phyloP scores from a whole-genome alignment of 345 rosid species.

The Physaria fendleri region DNA sequence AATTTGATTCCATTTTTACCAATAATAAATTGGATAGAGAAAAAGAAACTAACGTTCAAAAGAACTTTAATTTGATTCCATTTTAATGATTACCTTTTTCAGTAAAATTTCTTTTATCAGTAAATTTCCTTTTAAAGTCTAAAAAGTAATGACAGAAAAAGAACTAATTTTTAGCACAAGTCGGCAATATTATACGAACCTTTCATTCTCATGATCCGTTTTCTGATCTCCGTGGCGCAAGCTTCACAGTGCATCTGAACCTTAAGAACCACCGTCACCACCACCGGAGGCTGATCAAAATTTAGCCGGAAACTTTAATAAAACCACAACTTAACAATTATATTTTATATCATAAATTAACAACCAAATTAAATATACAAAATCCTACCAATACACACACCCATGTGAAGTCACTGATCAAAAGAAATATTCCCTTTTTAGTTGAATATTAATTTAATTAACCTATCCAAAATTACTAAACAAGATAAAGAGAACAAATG shows the following conservation, averaged over 20 bases:
- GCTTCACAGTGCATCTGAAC: slow-evolving; percentile 97
- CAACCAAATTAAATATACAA: neutral
- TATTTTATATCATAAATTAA: neutral
- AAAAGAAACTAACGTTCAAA: neutral
- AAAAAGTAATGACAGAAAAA: neutral
- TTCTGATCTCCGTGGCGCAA: slow-evolving; percentile 79
- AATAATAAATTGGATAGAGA: neutral
- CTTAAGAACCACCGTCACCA: slow-evolving; percentile 55
- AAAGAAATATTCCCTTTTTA: slow-evolving; percentile 19
- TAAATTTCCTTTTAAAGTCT: neutral
- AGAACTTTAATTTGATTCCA: neutral
- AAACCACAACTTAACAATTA: neutral
- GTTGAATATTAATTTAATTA: neutral
- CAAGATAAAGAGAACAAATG: neutral
- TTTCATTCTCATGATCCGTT: slow-evolving; percentile 83
- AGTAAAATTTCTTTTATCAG: neutral
- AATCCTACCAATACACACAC: slow-evolving; percentile 23
- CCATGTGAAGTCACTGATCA: slow-evolving; percentile 33
- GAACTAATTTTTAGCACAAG: neutral
- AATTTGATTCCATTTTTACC: too few species aligned
- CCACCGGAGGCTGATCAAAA: slow-evolving; percentile 52
- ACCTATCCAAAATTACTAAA: neutral
- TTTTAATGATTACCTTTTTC: neutral
- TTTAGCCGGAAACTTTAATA: neutral
- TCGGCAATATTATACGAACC: slow-evolving; percentile 32